Evolutionary conservation across 495 filamentous ascomycete genomes (phyloP), one percentile per base, ranked within the genome.

Genomic region (Barbatosphaeria neglecta): DNA sequence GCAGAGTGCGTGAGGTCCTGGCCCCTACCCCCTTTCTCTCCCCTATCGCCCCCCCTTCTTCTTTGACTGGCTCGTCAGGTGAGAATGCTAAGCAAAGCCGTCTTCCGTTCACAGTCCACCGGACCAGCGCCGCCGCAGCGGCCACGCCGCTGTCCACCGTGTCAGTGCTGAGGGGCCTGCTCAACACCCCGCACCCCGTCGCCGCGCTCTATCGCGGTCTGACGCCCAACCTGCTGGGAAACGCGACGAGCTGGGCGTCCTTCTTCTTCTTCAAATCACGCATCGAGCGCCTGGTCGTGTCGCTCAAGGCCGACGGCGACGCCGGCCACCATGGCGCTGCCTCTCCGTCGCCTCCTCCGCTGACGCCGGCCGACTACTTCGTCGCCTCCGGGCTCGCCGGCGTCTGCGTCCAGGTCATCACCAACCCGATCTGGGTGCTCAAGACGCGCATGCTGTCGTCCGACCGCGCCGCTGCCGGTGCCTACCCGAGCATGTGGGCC

Each of bases 391-490:
- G 80, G 27, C 64, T 74, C 40, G 85, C 88, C 45, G 88, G 88
- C 75, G 63, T 68, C 24, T 55, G 84, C 17, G 90, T 87, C 5
- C 83, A 87, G 28, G 59, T 89, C 22, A 68, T 85, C 50, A 97
- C 93, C 41, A 99, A 99, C 59, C 92, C 92, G 4, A 84, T 99
- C 57, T 99, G 92, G 92, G 92, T 99, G 6, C 77, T 99, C 60
- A 97, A 97, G 63, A 99, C 92, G 3, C 86, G 92, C 43, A 97
- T 99, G 90, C 70, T 99, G 11, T 85, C 88, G 24, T 87, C 82
- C 3, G 82, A 89, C 53, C 74, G 75, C 40, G 64, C 69, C 35
- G 71, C 77, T 20, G 82, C 80, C 1, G 87, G 87, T 44, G 90
- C 90, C 5, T 99, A 97, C 65, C 67, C 75, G n/a, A 81, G 76